Evolutionary conservation across 352 stramenopile species (phyloP).

Genomic region (Pythium aristosporum): DNA sequence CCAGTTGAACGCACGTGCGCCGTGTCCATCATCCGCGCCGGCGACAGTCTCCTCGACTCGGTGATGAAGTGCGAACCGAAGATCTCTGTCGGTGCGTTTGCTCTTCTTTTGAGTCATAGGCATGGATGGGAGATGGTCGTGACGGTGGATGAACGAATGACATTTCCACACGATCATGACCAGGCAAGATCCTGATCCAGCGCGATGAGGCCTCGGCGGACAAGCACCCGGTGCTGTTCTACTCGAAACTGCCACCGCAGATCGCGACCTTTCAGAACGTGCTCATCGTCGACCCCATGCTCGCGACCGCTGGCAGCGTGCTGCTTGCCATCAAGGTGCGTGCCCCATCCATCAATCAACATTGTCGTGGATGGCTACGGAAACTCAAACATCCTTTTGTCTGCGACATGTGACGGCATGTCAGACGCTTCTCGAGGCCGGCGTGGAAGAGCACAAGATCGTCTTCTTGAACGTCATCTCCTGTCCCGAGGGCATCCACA

Average conservation of each 20-base stretch:
- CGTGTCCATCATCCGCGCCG: constrained; percentile 94
- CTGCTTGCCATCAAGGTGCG: constrained; percentile 88
- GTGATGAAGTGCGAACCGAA: constrained; percentile 87
- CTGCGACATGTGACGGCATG: constrained; percentile 20
- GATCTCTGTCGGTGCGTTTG: constrained; percentile 65
- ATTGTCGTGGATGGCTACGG: constrained; percentile 1
- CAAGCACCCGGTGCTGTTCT: constrained; percentile 91
- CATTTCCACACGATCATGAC: not conserved
- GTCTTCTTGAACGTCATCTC: constrained; percentile 96
- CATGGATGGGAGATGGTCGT: not conserved
- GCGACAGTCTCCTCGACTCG: constrained; percentile 88
- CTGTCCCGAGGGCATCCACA: constrained; percentile 87
- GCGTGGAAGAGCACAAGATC: constrained; percentile 89
- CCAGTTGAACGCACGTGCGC: constrained; percentile 77
- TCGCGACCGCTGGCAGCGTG: constrained; percentile 90
- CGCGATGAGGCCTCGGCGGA: constrained; percentile 88
- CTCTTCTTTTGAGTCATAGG: not conserved
- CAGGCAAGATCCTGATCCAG: constrained; percentile 97
- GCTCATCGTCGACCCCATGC: constrained; percentile 97
- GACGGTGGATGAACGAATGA: not conserved
- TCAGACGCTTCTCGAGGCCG: constrained; percentile 78
- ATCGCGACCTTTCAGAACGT: constrained; percentile 84
- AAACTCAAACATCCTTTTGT: not conserved
- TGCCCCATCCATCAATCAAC: not conserved
- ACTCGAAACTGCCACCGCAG: constrained; percentile 92